Evolutionary conservation across 2,329 filamentous ascomycete species (phyloP).

Genomic region (Dactylellina drechsleri): DNA sequence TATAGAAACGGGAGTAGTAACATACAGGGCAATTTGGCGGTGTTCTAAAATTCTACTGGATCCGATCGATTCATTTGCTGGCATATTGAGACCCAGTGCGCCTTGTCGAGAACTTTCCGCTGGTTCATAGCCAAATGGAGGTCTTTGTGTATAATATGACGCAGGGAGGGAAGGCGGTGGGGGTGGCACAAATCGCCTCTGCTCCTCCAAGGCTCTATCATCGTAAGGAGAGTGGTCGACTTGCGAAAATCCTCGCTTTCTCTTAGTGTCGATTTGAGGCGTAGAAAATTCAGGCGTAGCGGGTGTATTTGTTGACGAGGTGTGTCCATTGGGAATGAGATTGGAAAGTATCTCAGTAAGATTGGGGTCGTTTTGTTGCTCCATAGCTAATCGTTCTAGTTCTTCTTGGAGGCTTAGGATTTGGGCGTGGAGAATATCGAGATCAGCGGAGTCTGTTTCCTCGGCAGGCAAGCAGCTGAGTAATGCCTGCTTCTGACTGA

Average conservation of each 20-base stretch:
- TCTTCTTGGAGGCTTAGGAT: constrained; percentile 38
- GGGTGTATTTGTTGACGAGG: not conserved
- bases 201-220: not conserved
- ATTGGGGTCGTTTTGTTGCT: constrained; percentile 14
- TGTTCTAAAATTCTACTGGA: not conserved
- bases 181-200: constrained; percentile 3
- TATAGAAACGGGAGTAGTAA: not conserved
- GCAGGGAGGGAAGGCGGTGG: not conserved
- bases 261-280: constrained; percentile 2
- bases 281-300: not conserved
- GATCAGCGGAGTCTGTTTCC: constrained; percentile 20
- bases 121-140: not conserved
- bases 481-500: constrained; percentile 38
- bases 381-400: constrained; percentile 28
- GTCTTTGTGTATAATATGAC: not conserved
- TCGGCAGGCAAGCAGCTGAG: constrained; percentile 33
- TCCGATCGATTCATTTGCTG: too few relatives aligned
- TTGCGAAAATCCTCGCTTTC: constrained; percentile 40
- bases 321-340: not conserved
- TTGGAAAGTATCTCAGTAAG: not conserved
- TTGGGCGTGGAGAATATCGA: constrained; percentile 30
- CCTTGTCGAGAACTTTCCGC: not conserved
- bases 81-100: not conserved
- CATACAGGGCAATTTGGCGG: not conserved
- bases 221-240: constrained; percentile 35